Evolutionary conservation across 257 asterid genomes (phyloP).

Genomic region (Scutellaria galericulata): DNA sequence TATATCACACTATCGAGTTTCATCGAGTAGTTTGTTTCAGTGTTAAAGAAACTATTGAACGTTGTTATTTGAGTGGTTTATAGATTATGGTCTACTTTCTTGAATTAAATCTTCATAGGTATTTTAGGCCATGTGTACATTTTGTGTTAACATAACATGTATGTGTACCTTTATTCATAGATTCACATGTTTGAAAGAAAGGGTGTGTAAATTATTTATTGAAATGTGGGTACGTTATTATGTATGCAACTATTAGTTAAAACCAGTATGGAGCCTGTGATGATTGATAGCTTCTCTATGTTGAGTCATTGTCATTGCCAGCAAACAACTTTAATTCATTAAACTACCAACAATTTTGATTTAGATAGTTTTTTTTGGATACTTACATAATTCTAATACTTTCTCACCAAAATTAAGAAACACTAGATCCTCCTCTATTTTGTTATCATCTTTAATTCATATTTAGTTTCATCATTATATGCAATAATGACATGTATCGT

Average conservation of each 20-base stretch:
- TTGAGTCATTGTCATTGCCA: slow-evolving; percentile 48
- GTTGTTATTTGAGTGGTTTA: too few species aligned
- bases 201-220: neutral
- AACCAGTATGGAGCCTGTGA: slow-evolving; percentile 28
- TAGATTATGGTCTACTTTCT: too few species aligned
- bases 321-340: slow-evolving; percentile 40
- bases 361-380: neutral
- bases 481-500: too few species aligned
- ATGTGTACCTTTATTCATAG: neutral
- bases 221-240: neutral
- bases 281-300: slow-evolving; percentile 10
- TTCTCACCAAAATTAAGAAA: too few species aligned
- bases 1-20: neutral
- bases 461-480: too few species aligned
- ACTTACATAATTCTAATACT: neutral
- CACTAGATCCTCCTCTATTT: neutral
- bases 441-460: too few species aligned
- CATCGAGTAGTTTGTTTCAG: too few species aligned
- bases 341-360: slow-evolving; percentile 37
- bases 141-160: neutral
- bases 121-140: neutral
- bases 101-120: neutral
- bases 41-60: neutral
- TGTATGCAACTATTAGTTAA: slow-evolving; percentile 7
- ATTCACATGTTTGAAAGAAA: slow-evolving; percentile 27